These are phyloP conservation scores for Quercus glauca DNA, from an alignment of 306 rosid species.

Conservation along the genomic window DNA sequence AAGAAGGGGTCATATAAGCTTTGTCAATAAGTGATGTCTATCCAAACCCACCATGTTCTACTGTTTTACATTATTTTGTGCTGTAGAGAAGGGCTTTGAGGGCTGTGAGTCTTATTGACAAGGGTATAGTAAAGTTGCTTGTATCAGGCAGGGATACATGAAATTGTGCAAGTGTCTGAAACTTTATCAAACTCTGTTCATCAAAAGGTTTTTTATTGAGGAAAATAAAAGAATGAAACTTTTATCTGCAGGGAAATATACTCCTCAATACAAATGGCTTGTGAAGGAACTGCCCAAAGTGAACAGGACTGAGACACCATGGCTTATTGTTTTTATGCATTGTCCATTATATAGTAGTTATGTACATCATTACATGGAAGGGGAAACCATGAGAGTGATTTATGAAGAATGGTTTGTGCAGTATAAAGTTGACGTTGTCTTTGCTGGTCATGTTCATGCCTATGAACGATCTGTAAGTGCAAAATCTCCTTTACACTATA, in stretches of 20 bases:
- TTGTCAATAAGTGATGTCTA: neutral
- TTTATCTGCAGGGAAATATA: slow-evolving; percentile 57
- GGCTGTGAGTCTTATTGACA: neutral
- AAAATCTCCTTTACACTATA: neutral
- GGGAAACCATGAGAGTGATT: slow-evolving; percentile 60
- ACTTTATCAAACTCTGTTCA: neutral
- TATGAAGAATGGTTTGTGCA: slow-evolving; percentile 61
- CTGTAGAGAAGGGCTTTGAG: neutral
- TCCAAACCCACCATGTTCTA: neutral
- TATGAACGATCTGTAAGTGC: slow-evolving; percentile 70
- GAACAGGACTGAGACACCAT: slow-evolving; percentile 77
- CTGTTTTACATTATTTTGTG: neutral
- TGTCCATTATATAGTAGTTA: slow-evolving; percentile 74
- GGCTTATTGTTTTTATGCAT: slow-evolving; percentile 87
- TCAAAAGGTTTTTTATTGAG: neutral
- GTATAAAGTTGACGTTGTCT: slow-evolving; percentile 55
- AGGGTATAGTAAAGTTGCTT: neutral
- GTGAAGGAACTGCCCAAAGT: slow-evolving; percentile 60
- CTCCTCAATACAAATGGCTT: slow-evolving; percentile 85
- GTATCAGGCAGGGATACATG: neutral
- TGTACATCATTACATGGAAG: slow-evolving; percentile 78
- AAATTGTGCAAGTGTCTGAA: neutral
- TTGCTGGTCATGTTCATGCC: slow-evolving; percentile 68
- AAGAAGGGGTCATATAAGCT: neutral
- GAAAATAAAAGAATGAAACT: neutral